A percentile compares a stretch with the other conserved stretches of the same genome.
These are phyloP conservation scores for Tylopilus plumbeoviolaceoides DNA, from an alignment of 768 basidiomycete species.

Conservation along the genomic window DNA sequence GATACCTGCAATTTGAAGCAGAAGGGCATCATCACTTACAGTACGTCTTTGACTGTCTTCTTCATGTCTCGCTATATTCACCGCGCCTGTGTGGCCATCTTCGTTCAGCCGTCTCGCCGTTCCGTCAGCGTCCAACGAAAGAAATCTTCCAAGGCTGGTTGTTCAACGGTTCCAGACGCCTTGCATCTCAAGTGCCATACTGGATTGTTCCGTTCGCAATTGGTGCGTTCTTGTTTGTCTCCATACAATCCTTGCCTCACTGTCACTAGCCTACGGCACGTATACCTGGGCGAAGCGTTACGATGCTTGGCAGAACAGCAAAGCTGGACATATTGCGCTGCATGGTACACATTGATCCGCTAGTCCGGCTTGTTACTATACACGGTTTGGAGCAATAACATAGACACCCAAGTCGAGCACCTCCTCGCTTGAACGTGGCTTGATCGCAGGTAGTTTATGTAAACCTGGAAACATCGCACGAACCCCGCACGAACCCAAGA, in stretches of 20 bases:
- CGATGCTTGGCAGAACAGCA: conserved; percentile 68
- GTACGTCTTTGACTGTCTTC: conserved; percentile 46
- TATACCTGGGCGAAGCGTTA: conserved; percentile 77
- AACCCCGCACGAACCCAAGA: too few relatives aligned
- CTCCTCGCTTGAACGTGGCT: too few relatives aligned
- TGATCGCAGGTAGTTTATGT: too few relatives aligned
- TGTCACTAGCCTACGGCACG: conserved; percentile 59
- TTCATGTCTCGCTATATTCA: neutral
- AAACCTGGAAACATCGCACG: too few relatives aligned
- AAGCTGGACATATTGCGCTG: conserved; percentile 71
- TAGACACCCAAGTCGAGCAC: conserved; percentile 10
- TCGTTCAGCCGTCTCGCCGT: conserved; percentile 72
- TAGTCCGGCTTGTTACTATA: conserved; percentile 9
- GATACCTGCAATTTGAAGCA: conserved; percentile 63
- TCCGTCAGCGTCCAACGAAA: conserved; percentile 69
- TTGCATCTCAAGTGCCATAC: conserved; percentile 72
- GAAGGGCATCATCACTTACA: conserved; percentile 76
- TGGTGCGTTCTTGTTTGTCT: conserved; percentile 48
- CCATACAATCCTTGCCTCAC: neutral
- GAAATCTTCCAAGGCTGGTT: conserved; percentile 69
- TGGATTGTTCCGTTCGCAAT: conserved; percentile 72
- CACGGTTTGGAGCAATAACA: conserved; percentile 9
- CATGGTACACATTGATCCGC: conserved; percentile 24
- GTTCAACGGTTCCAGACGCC: conserved; percentile 82
- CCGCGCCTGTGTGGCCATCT: neutral